Evolutionary conservation across 2,329 filamentous ascomycete genomes (phyloP), one percentile per base, ranked within the genome.

Genomic region (Alternaria postmessia): DNA sequence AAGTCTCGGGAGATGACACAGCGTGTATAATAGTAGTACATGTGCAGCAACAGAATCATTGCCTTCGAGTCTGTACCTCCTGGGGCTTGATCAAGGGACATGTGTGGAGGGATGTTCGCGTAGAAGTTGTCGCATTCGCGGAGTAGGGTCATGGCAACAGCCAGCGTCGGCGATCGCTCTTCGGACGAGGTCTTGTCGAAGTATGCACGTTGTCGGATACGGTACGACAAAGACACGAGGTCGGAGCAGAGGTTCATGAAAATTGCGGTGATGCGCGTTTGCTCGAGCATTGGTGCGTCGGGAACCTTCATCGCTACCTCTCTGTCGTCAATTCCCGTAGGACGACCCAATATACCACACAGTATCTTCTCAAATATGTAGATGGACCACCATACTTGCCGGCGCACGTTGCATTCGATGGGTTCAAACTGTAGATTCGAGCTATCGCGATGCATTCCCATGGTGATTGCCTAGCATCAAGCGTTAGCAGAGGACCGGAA

Each of bases 371-470:
- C 72, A 43, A 71, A 71, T 22, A 51, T 64, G 54, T 73, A 72
- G 9, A 75, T 65, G 2, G 65, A 68, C 68, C 68, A 71, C 70
- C 69, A 75, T 5, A 72, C 68, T 43, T 69, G 63, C 42, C 69
- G 61, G 11, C 72, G 64, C 20, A 59, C 66, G n/a, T 71, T 69
- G 18, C 69, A 63, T 51, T 75, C 72, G 18, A 74, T 64, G 3
- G 67, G 61, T n/a, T 79, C 74, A 53, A 81, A 80, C 2, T 78
- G 73, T 34, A 71, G 68, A n/a, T 76, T 78, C 0, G 76, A 72
- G 28, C 72, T 76, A 62, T 81, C 79, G 32, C 80, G 75, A 61
- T 82, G 81, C 78, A 82, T 80, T 4, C 80, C 80, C 53, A 82
- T 72, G 14, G 79, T 79, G 54, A 81, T 79, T 3, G 80, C 79